A percentile compares a stretch with the other conserved stretches of the same genome.
These are phyloP conservation scores for Exophiala oligosperma DNA, from an alignment of 2,329 filamentous ascomycete genomes.

Conservation along the genomic window DNA sequence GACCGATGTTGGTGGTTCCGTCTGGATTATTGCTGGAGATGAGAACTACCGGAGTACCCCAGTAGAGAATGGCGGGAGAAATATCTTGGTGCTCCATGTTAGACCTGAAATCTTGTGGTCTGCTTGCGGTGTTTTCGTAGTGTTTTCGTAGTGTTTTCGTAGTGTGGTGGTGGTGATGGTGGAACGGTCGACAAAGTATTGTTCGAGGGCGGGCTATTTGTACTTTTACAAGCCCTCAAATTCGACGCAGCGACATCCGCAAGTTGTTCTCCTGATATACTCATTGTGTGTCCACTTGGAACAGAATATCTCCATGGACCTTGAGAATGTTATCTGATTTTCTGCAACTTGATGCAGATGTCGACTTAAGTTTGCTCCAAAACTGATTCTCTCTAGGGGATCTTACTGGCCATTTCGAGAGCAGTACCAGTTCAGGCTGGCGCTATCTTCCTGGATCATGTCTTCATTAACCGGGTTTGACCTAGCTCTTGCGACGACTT, in stretches of 20 bases:
- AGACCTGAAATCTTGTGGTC: background rate
- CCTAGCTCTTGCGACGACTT: no score
- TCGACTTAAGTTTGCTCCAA: background rate
- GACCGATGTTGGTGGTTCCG: conserved; percentile 42
- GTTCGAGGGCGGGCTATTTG: background rate
- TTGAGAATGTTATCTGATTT: background rate
- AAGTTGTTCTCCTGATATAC: background rate
- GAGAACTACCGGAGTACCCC: conserved; percentile 35
- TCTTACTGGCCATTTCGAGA: conserved; percentile 13
- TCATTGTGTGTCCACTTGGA: background rate
- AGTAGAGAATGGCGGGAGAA: conserved; percentile 22
- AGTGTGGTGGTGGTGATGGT: background rate
- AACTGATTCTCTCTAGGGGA: background rate
- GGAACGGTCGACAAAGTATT: background rate
- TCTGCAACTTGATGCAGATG: background rate
- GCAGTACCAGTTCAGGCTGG: background rate
- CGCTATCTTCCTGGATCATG: no score
- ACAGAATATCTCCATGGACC: background rate
- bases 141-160: background rate
- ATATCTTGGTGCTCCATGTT: conserved; percentile 17
- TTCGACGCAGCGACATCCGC: background rate
- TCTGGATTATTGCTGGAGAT: conserved; percentile 45
- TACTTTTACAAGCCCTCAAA: background rate
- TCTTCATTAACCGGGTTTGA: no score
- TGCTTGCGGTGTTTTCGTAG: background rate